phyloP scores from a whole-genome alignment of 306 rosid species.

The Vigna angularis region DNA sequence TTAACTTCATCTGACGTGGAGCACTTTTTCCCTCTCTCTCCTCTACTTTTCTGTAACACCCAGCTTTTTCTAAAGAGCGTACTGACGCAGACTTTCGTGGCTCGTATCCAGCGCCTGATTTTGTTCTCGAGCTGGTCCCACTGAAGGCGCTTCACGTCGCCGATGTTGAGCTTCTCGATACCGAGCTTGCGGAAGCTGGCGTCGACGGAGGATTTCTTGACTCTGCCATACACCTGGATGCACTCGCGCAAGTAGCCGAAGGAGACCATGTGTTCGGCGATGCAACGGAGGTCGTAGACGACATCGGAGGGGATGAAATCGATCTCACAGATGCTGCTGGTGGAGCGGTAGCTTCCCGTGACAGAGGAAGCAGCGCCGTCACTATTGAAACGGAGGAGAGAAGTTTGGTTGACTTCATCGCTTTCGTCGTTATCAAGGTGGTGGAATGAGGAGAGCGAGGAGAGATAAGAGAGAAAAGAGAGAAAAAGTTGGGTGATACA shows the following conservation, averaged over 20 bases:
- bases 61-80: slow-evolving; percentile 50
- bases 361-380: slow-evolving; percentile 37
- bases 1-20: too few species aligned
- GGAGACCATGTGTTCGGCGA: slow-evolving; percentile 87
- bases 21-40: too few species aligned
- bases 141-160: slow-evolving; percentile 88
- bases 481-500: too few species aligned
- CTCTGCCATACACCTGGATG: slow-evolving; percentile 92
- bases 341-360: slow-evolving; percentile 48
- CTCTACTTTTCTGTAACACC: too few species aligned
- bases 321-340: slow-evolving; percentile 88
- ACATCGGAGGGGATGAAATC: slow-evolving; percentile 89
- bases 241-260: slow-evolving; percentile 91
- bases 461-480: too few species aligned
- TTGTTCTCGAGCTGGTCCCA: slow-evolving; percentile 87
- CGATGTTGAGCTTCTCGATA: slow-evolving; percentile 86
- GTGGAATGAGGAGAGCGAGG: too few species aligned
- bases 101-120: slow-evolving; percentile 91
- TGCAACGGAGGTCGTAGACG: slow-evolving; percentile 73
- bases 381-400: slow-evolving; percentile 53
- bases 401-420: slow-evolving; percentile 7
- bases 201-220: slow-evolving; percentile 78
- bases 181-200: slow-evolving; percentile 76
- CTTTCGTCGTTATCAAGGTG: not conserved
- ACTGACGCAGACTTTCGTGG: slow-evolving; percentile 81